Conservation (phyloP, 495 filamentous ascomycete genomes). For the Tuber microsphaerosporum region DNA sequence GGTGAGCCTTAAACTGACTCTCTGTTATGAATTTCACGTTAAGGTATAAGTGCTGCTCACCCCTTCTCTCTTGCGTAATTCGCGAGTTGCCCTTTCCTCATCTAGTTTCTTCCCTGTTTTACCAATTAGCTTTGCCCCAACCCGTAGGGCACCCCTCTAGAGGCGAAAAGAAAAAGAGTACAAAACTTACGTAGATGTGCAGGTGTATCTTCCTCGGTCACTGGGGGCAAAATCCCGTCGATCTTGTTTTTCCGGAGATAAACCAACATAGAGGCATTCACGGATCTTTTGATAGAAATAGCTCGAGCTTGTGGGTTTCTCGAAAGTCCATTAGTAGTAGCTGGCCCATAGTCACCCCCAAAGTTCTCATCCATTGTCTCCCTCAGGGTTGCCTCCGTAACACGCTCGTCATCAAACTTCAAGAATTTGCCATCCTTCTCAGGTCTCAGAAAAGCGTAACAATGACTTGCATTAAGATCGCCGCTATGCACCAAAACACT, state of each 20-base stretch:
- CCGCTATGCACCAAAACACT: constrained; percentile 88
- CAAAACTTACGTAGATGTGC: constrained; percentile 63
- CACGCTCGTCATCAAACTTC: constrained; percentile 94
- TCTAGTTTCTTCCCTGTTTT: constrained; percentile 58
- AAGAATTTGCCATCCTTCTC: constrained; percentile 88
- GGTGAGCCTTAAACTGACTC: constrained; percentile 66
- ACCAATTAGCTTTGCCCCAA: constrained; percentile 39
- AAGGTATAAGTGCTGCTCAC: constrained; percentile 90
- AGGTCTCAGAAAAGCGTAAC: constrained; percentile 95
- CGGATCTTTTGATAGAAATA: constrained; percentile 62
- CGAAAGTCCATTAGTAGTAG: constrained; percentile 54
- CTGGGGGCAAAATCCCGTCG: constrained; percentile 69
- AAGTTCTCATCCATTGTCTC: constrained; percentile 96
- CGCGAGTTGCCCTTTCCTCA: constrained; percentile 68
- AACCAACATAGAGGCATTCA: constrained; percentile 94
- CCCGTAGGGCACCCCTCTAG: neutral
- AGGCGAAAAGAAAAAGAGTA: constrained; percentile 11
- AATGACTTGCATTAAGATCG: constrained; percentile 96
- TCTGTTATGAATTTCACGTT: constrained; percentile 72
- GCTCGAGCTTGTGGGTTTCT: constrained; percentile 62
- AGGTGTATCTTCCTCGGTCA: constrained; percentile 69
- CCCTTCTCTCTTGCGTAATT: constrained; percentile 72
- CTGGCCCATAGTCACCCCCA: constrained; percentile 71
- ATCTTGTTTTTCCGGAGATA: constrained; percentile 82
- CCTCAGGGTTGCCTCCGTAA: constrained; percentile 82